Conservation (phyloP, 352 stramenopile species). For the Phytophthora macrochlamydospora region DNA sequence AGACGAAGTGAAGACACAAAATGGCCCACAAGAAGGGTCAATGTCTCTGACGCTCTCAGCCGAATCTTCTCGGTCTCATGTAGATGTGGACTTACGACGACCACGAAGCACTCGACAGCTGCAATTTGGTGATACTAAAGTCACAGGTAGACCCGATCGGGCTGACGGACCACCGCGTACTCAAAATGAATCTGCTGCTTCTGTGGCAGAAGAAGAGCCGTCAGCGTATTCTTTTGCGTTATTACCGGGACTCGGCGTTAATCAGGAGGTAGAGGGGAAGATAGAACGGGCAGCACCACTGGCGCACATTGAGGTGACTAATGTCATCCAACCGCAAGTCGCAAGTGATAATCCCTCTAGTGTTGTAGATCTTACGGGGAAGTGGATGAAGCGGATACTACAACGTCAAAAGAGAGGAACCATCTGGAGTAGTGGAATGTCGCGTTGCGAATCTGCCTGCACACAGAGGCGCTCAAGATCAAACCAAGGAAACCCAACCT, state of each 20-base stretch:
- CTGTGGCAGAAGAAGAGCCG: constrained; percentile 13
- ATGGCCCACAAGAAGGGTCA: neutral
- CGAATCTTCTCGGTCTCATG: neutral
- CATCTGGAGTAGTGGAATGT: neutral
- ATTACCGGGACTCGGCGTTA: constrained; percentile 15
- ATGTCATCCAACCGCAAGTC: too few species aligned
- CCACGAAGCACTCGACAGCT: constrained; percentile 47
- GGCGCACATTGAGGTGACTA: too few species aligned
- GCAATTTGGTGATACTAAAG: constrained; percentile 42
- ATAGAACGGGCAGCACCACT: neutral
- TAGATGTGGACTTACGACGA: neutral
- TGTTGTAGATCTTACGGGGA: constrained; percentile 16
- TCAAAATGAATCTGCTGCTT: constrained; percentile 2
- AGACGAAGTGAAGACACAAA: neutral
- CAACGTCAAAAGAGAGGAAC: neutral
- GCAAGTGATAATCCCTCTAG: neutral
- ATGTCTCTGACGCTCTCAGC: neutral
- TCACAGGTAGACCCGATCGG: too few species aligned
- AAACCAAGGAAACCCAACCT: constrained; percentile 11
- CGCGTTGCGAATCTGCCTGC: neutral
- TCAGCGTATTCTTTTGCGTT: constrained; percentile 29
- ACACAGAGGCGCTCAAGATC: constrained; percentile 1
- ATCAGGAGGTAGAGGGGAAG: neutral
- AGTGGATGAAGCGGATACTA: neutral
- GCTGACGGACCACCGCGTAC: too few species aligned